Evolutionary conservation across 2,329 filamentous ascomycete genomes (phyloP), one percentile per base, ranked within the genome.

Genomic region (Xylaria arbuscula): DNA sequence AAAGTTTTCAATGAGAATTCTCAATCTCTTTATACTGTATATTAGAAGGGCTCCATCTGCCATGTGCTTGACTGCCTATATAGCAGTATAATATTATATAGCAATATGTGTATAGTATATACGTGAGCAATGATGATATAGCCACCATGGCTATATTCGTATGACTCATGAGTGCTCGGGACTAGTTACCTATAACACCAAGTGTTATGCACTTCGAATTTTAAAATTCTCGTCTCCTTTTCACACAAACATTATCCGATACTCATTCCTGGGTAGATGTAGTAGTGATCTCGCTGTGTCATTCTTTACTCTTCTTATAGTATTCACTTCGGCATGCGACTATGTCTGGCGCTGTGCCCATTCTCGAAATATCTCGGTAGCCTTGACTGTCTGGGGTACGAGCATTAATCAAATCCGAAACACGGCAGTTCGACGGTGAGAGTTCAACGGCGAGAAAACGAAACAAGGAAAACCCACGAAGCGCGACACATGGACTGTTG

Each of bases 381-480:
- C 17, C 17, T 13, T 11, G 15, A 22, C 9, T 15, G 34, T 45
- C 19, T 28, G 32, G 34, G 22, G 32, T n/a, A 36, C 17, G n/a
- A 22, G 45, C 47, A 11, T 47, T 51, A 56, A 22, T 28, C 54
- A 10, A 28, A 45, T 6, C 54, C 28, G 42, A 63, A 45, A 60
- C 34, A 1, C 40, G 48, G 50, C n/a, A 62, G n/a, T 58, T 50
- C 8, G 38, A 45, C 42, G 17, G 48, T 17, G 3, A 28, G 5
- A 62, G n/a, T 58, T 50, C 8, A 45, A 45, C 42, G 17, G 48
- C 11, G 3, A 24, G n/a, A 28, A 64, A 67, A 59, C 64, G 40
- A 67, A 67, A 60, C 48, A 59, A 55, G 56, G 28, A 58, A 32
- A 32, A 36, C n/a, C 34, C 15, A 67, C 36, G n/a, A 50, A 50